phyloP scores from a whole-genome alignment of 139 green algal genomes.

The Coelastrella sp. region DNA sequence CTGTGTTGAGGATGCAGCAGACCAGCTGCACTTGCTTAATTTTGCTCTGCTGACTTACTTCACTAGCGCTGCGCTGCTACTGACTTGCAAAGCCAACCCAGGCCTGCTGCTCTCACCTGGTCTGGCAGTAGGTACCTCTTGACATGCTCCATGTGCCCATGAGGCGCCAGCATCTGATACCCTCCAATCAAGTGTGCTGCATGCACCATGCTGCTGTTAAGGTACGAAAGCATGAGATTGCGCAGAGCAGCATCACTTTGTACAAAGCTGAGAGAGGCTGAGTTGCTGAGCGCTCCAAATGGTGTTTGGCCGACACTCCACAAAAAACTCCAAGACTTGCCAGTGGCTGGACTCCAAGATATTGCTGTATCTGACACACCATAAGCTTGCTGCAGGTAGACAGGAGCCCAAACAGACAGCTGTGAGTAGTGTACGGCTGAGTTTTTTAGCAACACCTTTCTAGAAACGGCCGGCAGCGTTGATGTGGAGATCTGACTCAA shows the following conservation, averaged over 20 bases:
- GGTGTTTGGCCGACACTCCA: constrained; percentile 52
- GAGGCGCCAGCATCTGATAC: neutral
- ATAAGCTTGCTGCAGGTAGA: constrained; percentile 25
- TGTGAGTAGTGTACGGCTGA: neutral
- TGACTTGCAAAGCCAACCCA: neutral
- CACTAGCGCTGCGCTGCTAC: neutral
- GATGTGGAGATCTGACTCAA: too few species aligned
- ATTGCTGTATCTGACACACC: constrained; percentile 40
- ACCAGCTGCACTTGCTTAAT: too few species aligned
- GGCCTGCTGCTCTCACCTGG: neutral
- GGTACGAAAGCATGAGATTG: constrained; percentile 45
- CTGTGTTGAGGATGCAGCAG: too few species aligned
- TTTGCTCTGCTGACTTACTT: too few species aligned
- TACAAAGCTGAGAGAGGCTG: constrained; percentile 1
- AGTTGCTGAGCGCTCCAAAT: constrained; percentile 44
- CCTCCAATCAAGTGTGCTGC: constrained; percentile 47
- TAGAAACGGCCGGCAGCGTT: too few species aligned
- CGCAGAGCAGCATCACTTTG: constrained; percentile 13
- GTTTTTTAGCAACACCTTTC: too few species aligned
- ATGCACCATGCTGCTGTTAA: constrained; percentile 42
- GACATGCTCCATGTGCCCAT: constrained; percentile 3
- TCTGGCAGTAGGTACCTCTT: constrained; percentile 27
- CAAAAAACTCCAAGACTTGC: constrained; percentile 43
- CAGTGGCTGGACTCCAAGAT: constrained; percentile 47
- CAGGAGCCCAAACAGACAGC: neutral